Conservation (phyloP, 495 filamentous ascomycete genomes). For the Trypethelium eluteriae region DNA sequence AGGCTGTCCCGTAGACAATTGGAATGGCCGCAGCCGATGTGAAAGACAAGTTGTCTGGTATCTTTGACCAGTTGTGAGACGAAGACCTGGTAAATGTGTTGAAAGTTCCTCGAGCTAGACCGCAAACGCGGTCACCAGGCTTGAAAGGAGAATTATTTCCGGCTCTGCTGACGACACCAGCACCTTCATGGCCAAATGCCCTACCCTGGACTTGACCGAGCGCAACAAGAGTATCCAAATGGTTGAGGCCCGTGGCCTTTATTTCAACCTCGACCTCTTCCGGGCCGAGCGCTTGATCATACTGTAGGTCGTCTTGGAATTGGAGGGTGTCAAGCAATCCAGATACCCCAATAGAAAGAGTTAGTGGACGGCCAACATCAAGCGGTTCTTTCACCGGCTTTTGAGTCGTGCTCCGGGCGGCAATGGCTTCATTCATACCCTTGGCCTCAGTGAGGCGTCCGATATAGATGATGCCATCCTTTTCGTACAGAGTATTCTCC, state of each 20-base stretch:
- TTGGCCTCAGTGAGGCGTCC: conserved; percentile 5
- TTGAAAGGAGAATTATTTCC: background rate
- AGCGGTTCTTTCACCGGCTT: conserved; percentile 8
- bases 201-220: background rate
- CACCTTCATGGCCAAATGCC: conserved; percentile 8
- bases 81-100: conserved; percentile 8
- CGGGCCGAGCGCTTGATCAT: background rate
- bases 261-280: conserved; percentile 16
- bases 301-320: background rate
- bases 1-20: conserved; percentile 35
- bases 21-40: conserved; percentile 44
- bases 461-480: conserved; percentile 4
- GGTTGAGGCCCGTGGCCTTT: conserved; percentile 13
- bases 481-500: conserved; percentile 3
- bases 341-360: background rate
- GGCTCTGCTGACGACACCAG: background rate
- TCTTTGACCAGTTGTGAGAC: conserved; percentile 10
- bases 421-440: background rate
- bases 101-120: background rate
- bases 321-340: conserved; percentile 12
- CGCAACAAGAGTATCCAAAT: background rate
- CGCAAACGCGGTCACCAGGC: background rate
- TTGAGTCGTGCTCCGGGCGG: background rate
- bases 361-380: conserved; percentile 10
- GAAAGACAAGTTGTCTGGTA: conserved; percentile 35